These are phyloP conservation scores for Plasmodium berghei DNA, from an alignment of 169 alveolate genomes.

Conservation along the genomic window DNA sequence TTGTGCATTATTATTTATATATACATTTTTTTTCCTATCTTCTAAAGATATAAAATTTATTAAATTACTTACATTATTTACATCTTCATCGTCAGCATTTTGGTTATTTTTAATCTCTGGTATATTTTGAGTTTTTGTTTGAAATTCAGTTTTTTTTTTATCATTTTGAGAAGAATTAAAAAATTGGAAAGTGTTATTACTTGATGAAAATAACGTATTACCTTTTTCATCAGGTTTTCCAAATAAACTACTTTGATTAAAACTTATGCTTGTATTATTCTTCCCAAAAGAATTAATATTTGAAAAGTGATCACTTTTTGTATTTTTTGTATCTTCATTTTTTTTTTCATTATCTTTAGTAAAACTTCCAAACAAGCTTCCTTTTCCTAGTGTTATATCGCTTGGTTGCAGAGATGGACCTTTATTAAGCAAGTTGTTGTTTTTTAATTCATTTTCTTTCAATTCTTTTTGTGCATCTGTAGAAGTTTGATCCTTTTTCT, in stretches of 20 bases:
- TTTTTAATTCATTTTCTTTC: constrained; percentile 9
- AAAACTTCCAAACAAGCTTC: constrained; percentile 7
- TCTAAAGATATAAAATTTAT: constrained; percentile 63
- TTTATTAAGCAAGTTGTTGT: background rate
- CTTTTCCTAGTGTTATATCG: constrained; percentile 1
- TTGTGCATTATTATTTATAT: constrained; percentile 26
- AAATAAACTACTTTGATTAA: constrained; percentile 28
- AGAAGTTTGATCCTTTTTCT: constrained; percentile 38
- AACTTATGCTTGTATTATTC: constrained; percentile 12
- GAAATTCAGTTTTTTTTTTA: constrained; percentile 10
- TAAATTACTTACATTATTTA: constrained; percentile 45
- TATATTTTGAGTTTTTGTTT: constrained; percentile 1
- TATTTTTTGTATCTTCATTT: constrained; percentile 33
- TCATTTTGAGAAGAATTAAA: constrained; percentile 8
- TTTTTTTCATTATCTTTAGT: constrained; percentile 30
- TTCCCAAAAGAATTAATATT: constrained; percentile 6
- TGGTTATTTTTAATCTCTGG: background rate
- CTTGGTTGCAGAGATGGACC: background rate
- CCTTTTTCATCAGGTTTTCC: constrained; percentile 17
- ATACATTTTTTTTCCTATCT: constrained; percentile 69
- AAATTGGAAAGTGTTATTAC: background rate
- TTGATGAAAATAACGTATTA: constrained; percentile 9
- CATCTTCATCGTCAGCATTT: constrained; percentile 36
- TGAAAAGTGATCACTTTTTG: constrained; percentile 11
- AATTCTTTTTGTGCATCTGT: constrained; percentile 14